phyloP scores from a whole-genome alignment of 164 flowering plant genomes.

The Annona cherimola region DNA sequence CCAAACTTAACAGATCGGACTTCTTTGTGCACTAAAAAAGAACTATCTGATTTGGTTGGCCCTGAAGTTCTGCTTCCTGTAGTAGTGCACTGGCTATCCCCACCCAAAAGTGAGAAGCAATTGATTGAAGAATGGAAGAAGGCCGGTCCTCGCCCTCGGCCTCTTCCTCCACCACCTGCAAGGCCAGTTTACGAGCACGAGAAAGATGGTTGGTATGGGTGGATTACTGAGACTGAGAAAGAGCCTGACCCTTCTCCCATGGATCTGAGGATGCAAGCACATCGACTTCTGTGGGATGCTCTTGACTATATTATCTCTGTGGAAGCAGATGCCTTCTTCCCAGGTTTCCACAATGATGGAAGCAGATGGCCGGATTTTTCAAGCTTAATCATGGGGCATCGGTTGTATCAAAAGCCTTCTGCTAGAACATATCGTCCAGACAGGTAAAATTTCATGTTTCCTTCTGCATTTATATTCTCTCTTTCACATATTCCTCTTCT shows the following conservation, averaged over 20 bases:
- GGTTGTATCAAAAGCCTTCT: slow-evolving; percentile 70
- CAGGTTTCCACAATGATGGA: slow-evolving; percentile 87
- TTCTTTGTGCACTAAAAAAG: slow-evolving; percentile 69
- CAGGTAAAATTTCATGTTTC: slow-evolving; percentile 47
- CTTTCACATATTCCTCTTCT: neutral
- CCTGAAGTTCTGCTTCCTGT: slow-evolving; percentile 58
- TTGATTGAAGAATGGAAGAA: slow-evolving; percentile 77
- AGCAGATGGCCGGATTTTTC: slow-evolving; percentile 91
- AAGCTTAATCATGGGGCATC: slow-evolving; percentile 92
- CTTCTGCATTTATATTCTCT: neutral
- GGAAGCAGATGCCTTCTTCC: slow-evolving; percentile 94
- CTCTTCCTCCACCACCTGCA: slow-evolving; percentile 98
- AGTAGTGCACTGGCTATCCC: slow-evolving; percentile 34
- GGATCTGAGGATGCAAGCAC: slow-evolving; percentile 74
- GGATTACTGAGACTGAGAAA: slow-evolving; percentile 71
- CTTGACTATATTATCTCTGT: slow-evolving; percentile 90
- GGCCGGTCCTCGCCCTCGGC: slow-evolving; percentile 98
- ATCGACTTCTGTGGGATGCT: slow-evolving; percentile 88
- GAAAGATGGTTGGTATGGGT: slow-evolving; percentile 99
- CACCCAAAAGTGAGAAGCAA: slow-evolving; percentile 50
- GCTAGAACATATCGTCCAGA: slow-evolving; percentile 90
- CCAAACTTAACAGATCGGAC: slow-evolving; percentile 76
- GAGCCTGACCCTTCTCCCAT: slow-evolving; percentile 78
- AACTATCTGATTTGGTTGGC: slow-evolving; percentile 56
- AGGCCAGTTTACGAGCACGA: slow-evolving; percentile 89